Conservation (phyloP, 2,329 filamentous ascomycete genomes). For the Aureobasidium sp. region DNA sequence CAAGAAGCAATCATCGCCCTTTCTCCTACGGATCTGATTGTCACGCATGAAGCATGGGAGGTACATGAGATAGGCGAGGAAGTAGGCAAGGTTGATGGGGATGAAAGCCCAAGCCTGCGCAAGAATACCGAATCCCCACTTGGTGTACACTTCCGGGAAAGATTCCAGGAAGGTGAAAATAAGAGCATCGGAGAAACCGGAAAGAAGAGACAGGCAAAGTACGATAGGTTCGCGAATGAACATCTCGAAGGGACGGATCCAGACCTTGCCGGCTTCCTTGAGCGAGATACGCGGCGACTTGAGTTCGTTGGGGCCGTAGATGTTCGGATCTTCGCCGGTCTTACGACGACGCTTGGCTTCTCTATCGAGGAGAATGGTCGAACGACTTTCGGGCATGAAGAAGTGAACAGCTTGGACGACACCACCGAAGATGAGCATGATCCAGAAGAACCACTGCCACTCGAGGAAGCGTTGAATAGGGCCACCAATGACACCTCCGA, state of each 20-base stretch:
- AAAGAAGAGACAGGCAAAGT: conserved; percentile 60
- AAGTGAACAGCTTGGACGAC: conserved; percentile 53
- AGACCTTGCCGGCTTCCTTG: conserved; percentile 42
- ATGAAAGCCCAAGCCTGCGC: conserved; percentile 53
- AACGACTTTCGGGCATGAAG: conserved; percentile 69
- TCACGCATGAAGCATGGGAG: conserved; percentile 44
- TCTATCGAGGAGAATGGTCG: conserved; percentile 71
- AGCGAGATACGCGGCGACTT: conserved; percentile 31
- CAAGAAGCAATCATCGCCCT: conserved; percentile 39
- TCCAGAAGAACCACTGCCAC: conserved; percentile 79
- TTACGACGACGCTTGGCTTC: conserved; percentile 67
- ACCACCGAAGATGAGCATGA: conserved; percentile 71
- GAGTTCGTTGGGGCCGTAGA: conserved; percentile 69
- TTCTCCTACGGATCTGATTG: conserved; percentile 44
- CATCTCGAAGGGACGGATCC: conserved; percentile 62
- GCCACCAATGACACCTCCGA: conserved; percentile 16
- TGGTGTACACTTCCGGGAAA: conserved; percentile 56
- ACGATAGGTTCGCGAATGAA: conserved; percentile 70
- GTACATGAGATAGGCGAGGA: conserved; percentile 55
- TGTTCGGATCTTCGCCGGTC: conserved; percentile 43
- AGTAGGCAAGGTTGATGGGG: conserved; percentile 57
- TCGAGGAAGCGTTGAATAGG: conserved; percentile 34
- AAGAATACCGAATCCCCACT: conserved; percentile 55
- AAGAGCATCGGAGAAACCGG: conserved; percentile 65
- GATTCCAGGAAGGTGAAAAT: conserved; percentile 75